These are phyloP conservation scores for Lactifluus pinguis DNA, from an alignment of 768 basidiomycete genomes.

Conservation along the genomic window DNA sequence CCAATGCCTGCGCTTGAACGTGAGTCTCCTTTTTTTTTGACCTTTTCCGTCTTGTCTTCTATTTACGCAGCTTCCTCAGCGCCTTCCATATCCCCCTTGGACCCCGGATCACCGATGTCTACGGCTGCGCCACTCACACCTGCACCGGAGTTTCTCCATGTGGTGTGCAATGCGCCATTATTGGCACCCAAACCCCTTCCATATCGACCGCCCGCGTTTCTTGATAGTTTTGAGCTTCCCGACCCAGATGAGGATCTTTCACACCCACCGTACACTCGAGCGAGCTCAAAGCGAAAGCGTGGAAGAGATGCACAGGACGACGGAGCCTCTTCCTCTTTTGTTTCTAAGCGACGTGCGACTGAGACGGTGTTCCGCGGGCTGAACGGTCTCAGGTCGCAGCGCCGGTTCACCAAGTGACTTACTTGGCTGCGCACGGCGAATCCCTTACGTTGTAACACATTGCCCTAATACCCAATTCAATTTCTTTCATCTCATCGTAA, in stretches of 20 bases:
- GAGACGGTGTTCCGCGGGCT: conserved; percentile 10
- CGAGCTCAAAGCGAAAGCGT: conserved; percentile 47
- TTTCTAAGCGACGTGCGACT: conserved; percentile 10
- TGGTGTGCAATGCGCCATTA: conserved; percentile 60
- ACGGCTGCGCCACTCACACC: conserved; percentile 25
- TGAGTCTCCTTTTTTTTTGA: conserved; percentile 23
- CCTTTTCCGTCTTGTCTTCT: neutral
- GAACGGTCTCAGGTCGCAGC: conserved; percentile 9
- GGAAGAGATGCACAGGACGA: conserved; percentile 9
- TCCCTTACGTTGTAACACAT: conserved; percentile 1
- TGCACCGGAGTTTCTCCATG: conserved; percentile 30
- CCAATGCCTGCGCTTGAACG: conserved; percentile 16
- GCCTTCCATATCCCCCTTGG: conserved; percentile 39
- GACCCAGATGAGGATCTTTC: conserved; percentile 65
- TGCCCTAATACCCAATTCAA: neutral
- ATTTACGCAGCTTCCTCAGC: conserved; percentile 6
- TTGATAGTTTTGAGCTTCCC: conserved; percentile 55
- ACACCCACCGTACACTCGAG: conserved; percentile 53
- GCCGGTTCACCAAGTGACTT: conserved; percentile 7
- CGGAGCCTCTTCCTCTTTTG: neutral
- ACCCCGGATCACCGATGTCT: conserved; percentile 24
- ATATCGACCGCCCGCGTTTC: conserved; percentile 59
- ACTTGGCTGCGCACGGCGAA: neutral
- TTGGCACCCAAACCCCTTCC: conserved; percentile 61
- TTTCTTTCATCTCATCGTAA: conserved; percentile 10